Evolutionary conservation across 1,284 basidiomycete species (phyloP).

Genomic region (Apiotrichum mycotoxinovorans): DNA sequence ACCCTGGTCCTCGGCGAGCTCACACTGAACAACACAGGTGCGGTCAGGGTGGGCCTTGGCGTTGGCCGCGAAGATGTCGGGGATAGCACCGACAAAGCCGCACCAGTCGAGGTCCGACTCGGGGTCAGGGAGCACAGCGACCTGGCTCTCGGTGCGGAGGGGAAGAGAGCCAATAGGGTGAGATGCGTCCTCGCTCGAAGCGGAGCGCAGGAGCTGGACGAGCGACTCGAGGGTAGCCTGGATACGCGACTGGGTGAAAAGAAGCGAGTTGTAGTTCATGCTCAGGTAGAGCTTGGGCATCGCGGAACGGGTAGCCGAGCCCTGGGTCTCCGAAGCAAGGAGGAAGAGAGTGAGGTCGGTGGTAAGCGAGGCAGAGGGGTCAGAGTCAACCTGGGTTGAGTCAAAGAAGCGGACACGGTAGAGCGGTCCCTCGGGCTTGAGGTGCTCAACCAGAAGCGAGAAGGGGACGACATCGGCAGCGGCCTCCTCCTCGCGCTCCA

Average conservation of each 20-base stretch:
- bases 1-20: slow-evolving; percentile 52
- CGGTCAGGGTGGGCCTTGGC: slow-evolving; percentile 71
- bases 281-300: slow-evolving; percentile 64
- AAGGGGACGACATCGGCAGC: slow-evolving; percentile 79
- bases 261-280: slow-evolving; percentile 87
- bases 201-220: slow-evolving; percentile 68
- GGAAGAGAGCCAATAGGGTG: slow-evolving; percentile 67
- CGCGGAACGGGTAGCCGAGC: slow-evolving; percentile 66
- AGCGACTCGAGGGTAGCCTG: slow-evolving; percentile 81
- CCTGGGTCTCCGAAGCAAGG: slow-evolving; percentile 62
- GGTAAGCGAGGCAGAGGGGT: slow-evolving; percentile 73
- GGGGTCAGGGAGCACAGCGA: slow-evolving; percentile 73
- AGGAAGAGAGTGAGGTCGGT: slow-evolving; percentile 82
- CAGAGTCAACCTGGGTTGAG: slow-evolving; percentile 64
- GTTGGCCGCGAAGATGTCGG: slow-evolving; percentile 85
- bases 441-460: slow-evolving; percentile 68
- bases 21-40: slow-evolving; percentile 76
- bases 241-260: slow-evolving; percentile 81
- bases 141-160: slow-evolving; percentile 72
- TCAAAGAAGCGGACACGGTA: slow-evolving; percentile 98
- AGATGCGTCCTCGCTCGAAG: slow-evolving; percentile 60
- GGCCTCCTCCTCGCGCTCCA: slow-evolving; percentile 74
- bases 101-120: slow-evolving; percentile 92
- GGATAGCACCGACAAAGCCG: slow-evolving; percentile 92
- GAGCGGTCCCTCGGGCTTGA: slow-evolving; percentile 63